A percentile compares a stretch with the other conserved stretches of the same genome.
These are phyloP conservation scores for Erythrophleum fordii DNA, from an alignment of 306 rosid genomes.

Conservation along the genomic window DNA sequence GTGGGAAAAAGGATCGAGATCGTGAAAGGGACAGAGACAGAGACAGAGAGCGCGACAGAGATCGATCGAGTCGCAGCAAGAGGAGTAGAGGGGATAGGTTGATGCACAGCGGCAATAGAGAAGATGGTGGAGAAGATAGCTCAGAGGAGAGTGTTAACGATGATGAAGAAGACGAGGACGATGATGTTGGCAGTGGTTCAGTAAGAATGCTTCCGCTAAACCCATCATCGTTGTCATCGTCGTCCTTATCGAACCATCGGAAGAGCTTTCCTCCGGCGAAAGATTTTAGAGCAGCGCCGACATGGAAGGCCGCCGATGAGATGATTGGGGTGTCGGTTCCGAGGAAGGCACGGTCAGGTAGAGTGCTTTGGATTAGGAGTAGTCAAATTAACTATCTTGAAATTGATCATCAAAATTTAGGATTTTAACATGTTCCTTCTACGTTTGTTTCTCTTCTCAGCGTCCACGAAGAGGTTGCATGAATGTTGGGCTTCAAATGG, in stretches of 20 bases:
- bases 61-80: constrained; percentile 82
- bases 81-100: constrained; percentile 80
- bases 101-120: constrained; percentile 72
- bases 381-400: constrained; percentile 53
- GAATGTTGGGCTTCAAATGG: constrained; percentile 82
- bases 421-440: constrained; percentile 17
- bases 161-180: constrained; percentile 82
- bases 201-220: constrained; percentile 93
- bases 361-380: constrained; percentile 17
- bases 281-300: constrained; percentile 70
- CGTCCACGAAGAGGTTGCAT: constrained; percentile 88
- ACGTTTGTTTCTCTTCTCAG: constrained; percentile 50
- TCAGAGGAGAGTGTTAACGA: constrained; percentile 93
- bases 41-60: constrained; percentile 71
- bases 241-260: constrained; percentile 63
- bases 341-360: constrained; percentile 97
- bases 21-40: constrained; percentile 57
- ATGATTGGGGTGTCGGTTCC: constrained; percentile 97
- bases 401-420: constrained; percentile 34
- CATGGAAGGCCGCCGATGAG: constrained; percentile 92
- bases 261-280: constrained; percentile 83
- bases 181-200: constrained; percentile 52
- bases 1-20: constrained; percentile 78
- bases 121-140: constrained; percentile 53
- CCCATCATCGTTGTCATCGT: constrained; percentile 43